phyloP scores from a whole-genome alignment of 2,329 filamentous ascomycete genomes.

The Helotiales sp. region DNA sequence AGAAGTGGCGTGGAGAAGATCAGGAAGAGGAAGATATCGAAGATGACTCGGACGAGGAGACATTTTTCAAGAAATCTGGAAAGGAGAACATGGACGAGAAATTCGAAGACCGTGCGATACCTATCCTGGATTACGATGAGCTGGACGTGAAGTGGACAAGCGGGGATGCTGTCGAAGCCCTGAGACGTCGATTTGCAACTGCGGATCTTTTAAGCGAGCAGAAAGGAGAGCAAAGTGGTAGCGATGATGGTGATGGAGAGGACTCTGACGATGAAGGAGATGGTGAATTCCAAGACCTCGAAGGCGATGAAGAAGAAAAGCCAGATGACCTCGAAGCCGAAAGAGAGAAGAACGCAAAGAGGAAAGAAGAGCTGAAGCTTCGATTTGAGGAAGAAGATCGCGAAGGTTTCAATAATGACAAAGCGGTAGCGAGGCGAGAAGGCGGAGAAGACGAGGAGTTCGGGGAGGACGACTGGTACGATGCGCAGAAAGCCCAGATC shows the following conservation, averaged over 20 bases:
- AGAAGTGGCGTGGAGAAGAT: constrained; percentile 77
- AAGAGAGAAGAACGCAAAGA: constrained; percentile 84
- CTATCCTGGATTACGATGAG: constrained; percentile 77
- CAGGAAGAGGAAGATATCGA: constrained; percentile 63
- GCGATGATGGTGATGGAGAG: constrained; percentile 51
- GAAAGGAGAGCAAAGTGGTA: constrained; percentile 54
- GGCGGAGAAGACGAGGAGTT: constrained; percentile 77
- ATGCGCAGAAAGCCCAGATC: constrained; percentile 90
- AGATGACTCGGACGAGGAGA: constrained; percentile 56
- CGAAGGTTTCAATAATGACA: constrained; percentile 94
- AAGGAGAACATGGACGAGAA: constrained; percentile 71
- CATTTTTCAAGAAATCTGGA: constrained; percentile 69
- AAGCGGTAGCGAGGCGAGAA: constrained; percentile 75
- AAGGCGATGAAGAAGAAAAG: constrained; percentile 70
- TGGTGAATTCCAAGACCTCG: constrained; percentile 84
- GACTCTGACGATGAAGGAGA: constrained; percentile 73
- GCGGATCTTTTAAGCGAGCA: constrained; percentile 64
- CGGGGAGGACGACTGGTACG: constrained; percentile 98
- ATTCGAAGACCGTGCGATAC: constrained; percentile 78
- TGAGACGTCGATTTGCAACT: constrained; percentile 78
- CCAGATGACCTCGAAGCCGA: constrained; percentile 74
- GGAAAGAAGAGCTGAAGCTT: constrained; percentile 92
- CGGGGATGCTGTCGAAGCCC: constrained; percentile 73
- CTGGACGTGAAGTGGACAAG: constrained; percentile 86
- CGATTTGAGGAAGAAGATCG: constrained; percentile 97